These are phyloP conservation scores for Malus asiatica DNA, from an alignment of 306 rosid genomes.

Conservation along the genomic window DNA sequence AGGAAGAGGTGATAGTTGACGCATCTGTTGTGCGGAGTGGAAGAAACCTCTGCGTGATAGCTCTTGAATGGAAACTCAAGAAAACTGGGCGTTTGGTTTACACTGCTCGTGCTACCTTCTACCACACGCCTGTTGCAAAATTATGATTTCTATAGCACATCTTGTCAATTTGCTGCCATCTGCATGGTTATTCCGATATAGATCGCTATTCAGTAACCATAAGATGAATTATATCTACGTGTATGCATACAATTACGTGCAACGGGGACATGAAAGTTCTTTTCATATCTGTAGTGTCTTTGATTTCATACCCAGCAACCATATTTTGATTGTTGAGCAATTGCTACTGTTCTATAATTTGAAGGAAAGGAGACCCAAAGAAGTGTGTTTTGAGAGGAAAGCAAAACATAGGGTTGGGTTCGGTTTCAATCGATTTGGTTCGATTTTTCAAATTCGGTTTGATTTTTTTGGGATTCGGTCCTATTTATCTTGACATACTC, in stretches of 20 bases:
- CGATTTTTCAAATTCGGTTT: too few relatives aligned
- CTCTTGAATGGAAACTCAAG: slow-evolving; percentile 50
- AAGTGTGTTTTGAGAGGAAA: too few relatives aligned
- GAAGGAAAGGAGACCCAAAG: too few relatives aligned
- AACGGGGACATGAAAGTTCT: too few relatives aligned
- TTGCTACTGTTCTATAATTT: too few relatives aligned
- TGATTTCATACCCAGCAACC: too few relatives aligned
- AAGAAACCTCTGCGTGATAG: slow-evolving; percentile 59
- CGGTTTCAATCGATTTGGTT: too few relatives aligned
- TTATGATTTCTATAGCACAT: slow-evolving; percentile 14
- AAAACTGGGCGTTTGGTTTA: slow-evolving; percentile 44
- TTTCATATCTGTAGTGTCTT: too few relatives aligned
- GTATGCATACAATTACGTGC: background rate
- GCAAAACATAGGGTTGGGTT: too few relatives aligned
- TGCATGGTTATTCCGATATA: background rate
- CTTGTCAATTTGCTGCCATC: background rate
- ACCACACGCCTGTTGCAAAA: slow-evolving; percentile 46
- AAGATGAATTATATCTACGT: background rate
- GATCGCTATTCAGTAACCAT: background rate
- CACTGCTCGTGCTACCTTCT: slow-evolving; percentile 54
- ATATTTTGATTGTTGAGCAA: too few relatives aligned
- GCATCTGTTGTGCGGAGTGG: slow-evolving; percentile 64
- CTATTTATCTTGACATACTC: too few relatives aligned
- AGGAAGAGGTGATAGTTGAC: slow-evolving; percentile 65
- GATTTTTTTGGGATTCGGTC: too few relatives aligned